Base-by-base conservation (phyloP, 23 red algal species). In the Pyropia haitanensis region DNA sequence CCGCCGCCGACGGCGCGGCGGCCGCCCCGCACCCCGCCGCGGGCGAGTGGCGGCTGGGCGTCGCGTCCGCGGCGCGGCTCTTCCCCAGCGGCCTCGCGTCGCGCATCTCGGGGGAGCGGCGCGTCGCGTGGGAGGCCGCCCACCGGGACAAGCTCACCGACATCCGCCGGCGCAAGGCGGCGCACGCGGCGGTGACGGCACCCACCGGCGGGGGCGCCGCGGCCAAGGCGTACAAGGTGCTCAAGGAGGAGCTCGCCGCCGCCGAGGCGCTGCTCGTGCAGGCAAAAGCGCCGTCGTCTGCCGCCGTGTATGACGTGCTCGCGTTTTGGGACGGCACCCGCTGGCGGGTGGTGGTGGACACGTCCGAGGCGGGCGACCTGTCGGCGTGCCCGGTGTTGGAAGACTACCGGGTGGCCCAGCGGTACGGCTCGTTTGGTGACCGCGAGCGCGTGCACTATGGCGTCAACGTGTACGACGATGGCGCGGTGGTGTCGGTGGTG, bases 391-490 rank as follows among this genome's bases (percentile, higher is more conserved):
- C 68, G 63, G 52, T 89, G n/a, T 30, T 89, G 27, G 84, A 89
- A 39, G 71, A 89, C 39, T 89, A 65, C 63, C 58, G 50, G 0
- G 61, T 80, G 17, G 26, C 57, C 51, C 51, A 72, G 8, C 53
- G 23, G 63, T 79, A 64, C 23, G 72, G 56, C 21, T 49, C 66
- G 19, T 89, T 89, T 72, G 66, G 30, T 10, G 84, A 60, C 48
- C 66, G 67, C 22, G 59, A 72, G 23, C 72, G 72, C 66, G 65
- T 88, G 65, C 67, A 89, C 75, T 89, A 63, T 31, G 67, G 53
- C 58, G 73, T 80, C 20, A 89, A 89, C 19, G 53, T 89, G 12
- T 89, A 79, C 56, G 65, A 89, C 1, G 53, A 80, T 33, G 84
- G 84, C 30, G 14, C 69, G 23, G 49, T 79, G 17, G 26, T 89